Evolutionary conservation across 1,284 basidiomycete species (phyloP).

Genomic region (Austropuccinia psidii): DNA sequence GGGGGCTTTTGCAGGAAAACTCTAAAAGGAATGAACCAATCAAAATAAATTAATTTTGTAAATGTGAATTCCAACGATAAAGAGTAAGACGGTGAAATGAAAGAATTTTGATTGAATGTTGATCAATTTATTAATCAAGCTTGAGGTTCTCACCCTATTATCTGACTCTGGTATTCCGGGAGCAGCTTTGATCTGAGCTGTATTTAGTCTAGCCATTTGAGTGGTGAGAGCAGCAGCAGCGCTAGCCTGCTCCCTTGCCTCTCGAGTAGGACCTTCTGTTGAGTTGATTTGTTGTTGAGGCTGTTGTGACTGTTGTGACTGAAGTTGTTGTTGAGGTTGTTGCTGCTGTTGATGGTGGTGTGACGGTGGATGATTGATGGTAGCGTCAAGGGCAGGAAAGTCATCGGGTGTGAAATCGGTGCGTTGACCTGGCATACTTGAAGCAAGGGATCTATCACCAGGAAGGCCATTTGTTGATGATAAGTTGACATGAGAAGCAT

Average conservation of each 20-base stretch:
- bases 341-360: slow-evolving; percentile 14
- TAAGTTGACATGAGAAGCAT: slow-evolving; percentile 36
- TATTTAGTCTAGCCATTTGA: slow-evolving; percentile 33
- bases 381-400: slow-evolving; percentile 36
- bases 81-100: neutral
- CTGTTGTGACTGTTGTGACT: neutral
- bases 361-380: slow-evolving; percentile 24
- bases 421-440: slow-evolving; percentile 24
- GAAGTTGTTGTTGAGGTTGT: slow-evolving; percentile 7
- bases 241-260: slow-evolving; percentile 35
- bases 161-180: slow-evolving; percentile 18
- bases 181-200: slow-evolving; percentile 10
- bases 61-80: neutral
- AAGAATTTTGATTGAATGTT: neutral
- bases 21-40: neutral
- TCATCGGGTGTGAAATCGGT: slow-evolving; percentile 37
- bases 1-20: slow-evolving; percentile 10
- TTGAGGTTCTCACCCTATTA: slow-evolving; percentile 21
- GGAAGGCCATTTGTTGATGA: slow-evolving; percentile 13
- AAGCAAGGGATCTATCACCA: slow-evolving; percentile 14
- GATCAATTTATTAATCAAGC: neutral
- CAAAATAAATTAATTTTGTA: neutral
- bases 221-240: slow-evolving; percentile 33
- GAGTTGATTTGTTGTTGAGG: neutral
- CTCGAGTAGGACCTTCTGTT: slow-evolving; percentile 10